These are phyloP conservation scores for Albugo laibachii DNA, from an alignment of 352 stramenopile species.

Conservation along the genomic window DNA sequence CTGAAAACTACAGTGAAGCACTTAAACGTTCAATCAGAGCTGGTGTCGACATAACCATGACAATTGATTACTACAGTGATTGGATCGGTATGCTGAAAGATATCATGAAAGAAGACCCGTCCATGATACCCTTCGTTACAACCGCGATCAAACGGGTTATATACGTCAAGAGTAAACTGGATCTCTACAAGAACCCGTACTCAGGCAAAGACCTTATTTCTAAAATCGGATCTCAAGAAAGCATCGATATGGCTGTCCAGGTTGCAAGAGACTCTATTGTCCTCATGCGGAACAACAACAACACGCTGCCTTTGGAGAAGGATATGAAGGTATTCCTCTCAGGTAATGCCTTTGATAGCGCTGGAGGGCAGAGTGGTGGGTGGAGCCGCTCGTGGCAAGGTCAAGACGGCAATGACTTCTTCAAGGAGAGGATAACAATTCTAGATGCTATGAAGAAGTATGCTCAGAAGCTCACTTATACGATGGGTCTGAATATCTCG, in stretches of 20 bases:
- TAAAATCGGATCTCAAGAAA: constrained; percentile 22
- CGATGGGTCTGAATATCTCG: constrained; percentile 13
- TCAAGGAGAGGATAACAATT: constrained; percentile 13
- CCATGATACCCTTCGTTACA: constrained; percentile 22
- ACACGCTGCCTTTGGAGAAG: constrained; percentile 15
- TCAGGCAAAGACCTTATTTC: constrained; percentile 20
- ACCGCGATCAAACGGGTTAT: constrained; percentile 40
- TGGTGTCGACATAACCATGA: constrained; percentile 87
- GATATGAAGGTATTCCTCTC: constrained; percentile 6
- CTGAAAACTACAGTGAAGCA: constrained; percentile 30
- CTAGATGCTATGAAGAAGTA: constrained; percentile 10
- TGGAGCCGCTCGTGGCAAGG: constrained; percentile 19
- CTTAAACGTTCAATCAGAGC: constrained; percentile 53
- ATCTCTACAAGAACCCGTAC: constrained; percentile 10
- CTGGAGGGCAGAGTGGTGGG: constrained; percentile 15
- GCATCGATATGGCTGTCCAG: constrained; percentile 30
- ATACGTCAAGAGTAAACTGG: constrained; percentile 27
- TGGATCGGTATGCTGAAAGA: not conserved
- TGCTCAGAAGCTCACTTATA: constrained; percentile 8
- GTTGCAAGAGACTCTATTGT: constrained; percentile 63
- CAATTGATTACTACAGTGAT: not conserved
- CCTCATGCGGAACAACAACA: constrained; percentile 47
- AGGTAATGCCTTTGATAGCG: constrained; percentile 13
- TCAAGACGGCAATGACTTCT: constrained; percentile 13
- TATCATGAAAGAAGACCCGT: constrained; percentile 12